phyloP scores from a whole-genome alignment of 1,284 basidiomycete genomes.

The Pulchroboletus neoregius region DNA sequence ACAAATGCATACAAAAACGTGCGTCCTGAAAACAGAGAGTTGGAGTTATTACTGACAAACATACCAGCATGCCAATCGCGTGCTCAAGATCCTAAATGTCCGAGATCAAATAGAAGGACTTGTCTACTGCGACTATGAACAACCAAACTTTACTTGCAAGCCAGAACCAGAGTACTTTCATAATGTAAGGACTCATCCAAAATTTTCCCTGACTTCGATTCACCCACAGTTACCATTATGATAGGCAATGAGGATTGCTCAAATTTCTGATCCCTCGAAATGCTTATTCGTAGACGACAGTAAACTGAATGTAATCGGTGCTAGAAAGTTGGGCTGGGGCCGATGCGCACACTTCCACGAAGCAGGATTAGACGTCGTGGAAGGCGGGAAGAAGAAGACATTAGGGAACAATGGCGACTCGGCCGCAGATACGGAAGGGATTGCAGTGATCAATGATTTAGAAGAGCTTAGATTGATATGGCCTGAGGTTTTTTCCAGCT shows the following conservation, averaged over 20 bases:
- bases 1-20: conserved; percentile 81
- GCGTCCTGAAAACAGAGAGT: conserved; percentile 25
- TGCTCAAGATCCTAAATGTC: conserved; percentile 70
- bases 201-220: conserved; percentile 1
- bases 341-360: conserved; percentile 74
- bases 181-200: conserved; percentile 40
- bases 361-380: conserved; percentile 53
- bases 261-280: conserved; percentile 56
- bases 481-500: conserved; percentile 58
- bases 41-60: conserved; percentile 7
- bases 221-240: background rate
- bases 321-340: conserved; percentile 63
- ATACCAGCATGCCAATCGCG: conserved; percentile 73
- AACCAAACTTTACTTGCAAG: conserved; percentile 75
- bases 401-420: conserved; percentile 43
- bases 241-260: conserved; percentile 62
- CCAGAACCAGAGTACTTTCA: conserved; percentile 72
- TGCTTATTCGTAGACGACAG: conserved; percentile 79
- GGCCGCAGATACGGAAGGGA: conserved; percentile 38
- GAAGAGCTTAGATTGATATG: conserved; percentile 66
- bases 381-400: conserved; percentile 55
- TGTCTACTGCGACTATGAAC: conserved; percentile 77
- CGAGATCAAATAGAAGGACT: conserved; percentile 76
- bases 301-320: conserved; percentile 61
- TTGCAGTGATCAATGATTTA: conserved; percentile 48